These are phyloP conservation scores for Handroanthus guayacan DNA, from an alignment of 257 asterid species.

Conservation along the genomic window DNA sequence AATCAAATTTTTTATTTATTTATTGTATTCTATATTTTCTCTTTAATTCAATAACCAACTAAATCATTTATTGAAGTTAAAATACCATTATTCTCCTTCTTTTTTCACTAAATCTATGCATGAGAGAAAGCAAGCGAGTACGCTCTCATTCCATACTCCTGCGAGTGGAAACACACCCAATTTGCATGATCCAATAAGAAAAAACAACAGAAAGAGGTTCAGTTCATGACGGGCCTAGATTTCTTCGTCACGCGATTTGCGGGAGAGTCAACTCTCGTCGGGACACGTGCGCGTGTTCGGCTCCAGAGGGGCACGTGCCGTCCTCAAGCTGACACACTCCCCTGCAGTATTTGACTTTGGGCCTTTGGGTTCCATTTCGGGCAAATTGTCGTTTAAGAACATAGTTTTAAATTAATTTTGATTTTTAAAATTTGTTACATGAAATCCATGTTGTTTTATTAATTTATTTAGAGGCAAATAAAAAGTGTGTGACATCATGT, in stretches of 20 bases:
- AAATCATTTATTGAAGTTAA: too few relatives aligned
- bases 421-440: neutral
- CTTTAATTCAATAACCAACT: too few relatives aligned
- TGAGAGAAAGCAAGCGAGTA: constrained; percentile 16
- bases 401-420: neutral
- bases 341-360: constrained; percentile 40
- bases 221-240: constrained; percentile 38
- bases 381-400: neutral
- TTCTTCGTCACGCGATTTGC: constrained; percentile 34
- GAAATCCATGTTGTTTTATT: neutral
- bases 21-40: too few relatives aligned
- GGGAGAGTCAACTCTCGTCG: constrained; percentile 17
- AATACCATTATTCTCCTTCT: neutral
- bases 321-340: constrained; percentile 37
- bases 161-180: neutral
- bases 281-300: constrained; percentile 40
- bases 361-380: neutral
- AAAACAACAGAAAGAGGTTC: constrained; percentile 21
- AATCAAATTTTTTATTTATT: too few relatives aligned
- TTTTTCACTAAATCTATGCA: neutral
- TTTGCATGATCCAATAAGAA: neutral
- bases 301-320: constrained; percentile 37
- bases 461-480: neutral
- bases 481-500: neutral
- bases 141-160: neutral